Conservation (phyloP, 495 filamentous ascomycete species). For the Annulohypoxylon moriforme region DNA sequence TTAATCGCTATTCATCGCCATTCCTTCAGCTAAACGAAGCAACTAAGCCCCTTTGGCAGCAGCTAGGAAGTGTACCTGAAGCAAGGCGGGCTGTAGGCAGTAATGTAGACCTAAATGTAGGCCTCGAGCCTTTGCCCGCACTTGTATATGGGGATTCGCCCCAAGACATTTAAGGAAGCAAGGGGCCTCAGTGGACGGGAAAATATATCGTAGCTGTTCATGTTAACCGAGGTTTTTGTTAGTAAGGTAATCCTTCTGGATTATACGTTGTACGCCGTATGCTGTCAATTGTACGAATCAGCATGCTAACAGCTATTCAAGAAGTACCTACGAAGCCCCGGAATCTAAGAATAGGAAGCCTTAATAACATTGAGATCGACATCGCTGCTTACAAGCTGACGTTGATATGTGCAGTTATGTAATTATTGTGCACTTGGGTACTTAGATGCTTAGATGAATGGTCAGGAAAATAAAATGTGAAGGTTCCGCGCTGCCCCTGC, state of each 20-base stretch:
- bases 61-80: neutral
- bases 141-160: neutral
- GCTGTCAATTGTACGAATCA: neutral
- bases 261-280: neutral
- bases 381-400: neutral
- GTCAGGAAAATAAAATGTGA: neutral
- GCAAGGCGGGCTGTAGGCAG: neutral
- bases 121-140: neutral
- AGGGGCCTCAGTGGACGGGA: conserved; percentile 3
- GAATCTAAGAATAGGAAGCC: neutral
- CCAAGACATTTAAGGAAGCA: conserved; percentile 15
- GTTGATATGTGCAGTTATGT: neutral
- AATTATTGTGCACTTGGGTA: neutral
- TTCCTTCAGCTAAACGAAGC: conserved; percentile 28
- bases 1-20: conserved; percentile 23
- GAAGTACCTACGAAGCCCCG: neutral
- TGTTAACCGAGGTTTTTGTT: neutral
- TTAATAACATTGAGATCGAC: conserved; percentile 6
- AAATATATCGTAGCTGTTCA: neutral
- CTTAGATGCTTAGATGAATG: neutral
- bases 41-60: conserved; percentile 18
- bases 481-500: conserved; percentile 8
- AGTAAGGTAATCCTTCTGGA: neutral
- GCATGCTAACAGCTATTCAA: neutral
- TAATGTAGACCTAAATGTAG: neutral